A percentile compares a stretch with the other conserved stretches of the same genome.
Evolutionary conservation across 1,284 basidiomycete species (phyloP).

Genomic region (Sanghuangporus baumii): DNA sequence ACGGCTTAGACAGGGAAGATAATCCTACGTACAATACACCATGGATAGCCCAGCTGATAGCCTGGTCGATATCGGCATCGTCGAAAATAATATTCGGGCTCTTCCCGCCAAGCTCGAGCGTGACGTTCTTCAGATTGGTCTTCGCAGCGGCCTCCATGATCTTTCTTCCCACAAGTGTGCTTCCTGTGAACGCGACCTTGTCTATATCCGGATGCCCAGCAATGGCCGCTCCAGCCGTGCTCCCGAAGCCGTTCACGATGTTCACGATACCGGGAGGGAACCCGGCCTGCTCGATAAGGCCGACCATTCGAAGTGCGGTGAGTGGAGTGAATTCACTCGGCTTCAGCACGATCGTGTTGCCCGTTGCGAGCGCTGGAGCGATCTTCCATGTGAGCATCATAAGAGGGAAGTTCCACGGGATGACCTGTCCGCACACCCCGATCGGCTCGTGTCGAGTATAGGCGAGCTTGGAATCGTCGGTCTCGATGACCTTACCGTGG

Average conservation of each 20-base stretch:
- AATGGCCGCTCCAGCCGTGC: slow-evolving; percentile 62
- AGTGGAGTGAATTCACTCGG: slow-evolving; percentile 90
- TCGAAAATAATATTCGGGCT: slow-evolving; percentile 75
- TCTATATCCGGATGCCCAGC: slow-evolving; percentile 58
- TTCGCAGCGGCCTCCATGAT: slow-evolving; percentile 81
- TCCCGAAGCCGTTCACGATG: slow-evolving; percentile 61
- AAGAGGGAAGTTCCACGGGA: slow-evolving; percentile 65
- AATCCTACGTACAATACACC: slow-evolving; percentile 60
- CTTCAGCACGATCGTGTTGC: slow-evolving; percentile 82
- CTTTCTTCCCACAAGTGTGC: slow-evolving; percentile 77
- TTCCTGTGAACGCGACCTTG: slow-evolving; percentile 74
- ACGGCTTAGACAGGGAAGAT: neutral
- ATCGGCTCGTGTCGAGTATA: slow-evolving; percentile 92
- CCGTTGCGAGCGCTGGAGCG: slow-evolving; percentile 80
- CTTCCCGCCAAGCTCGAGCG: slow-evolving; percentile 93
- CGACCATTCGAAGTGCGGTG: slow-evolving; percentile 58
- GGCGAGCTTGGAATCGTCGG: slow-evolving; percentile 61
- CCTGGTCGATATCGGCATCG: slow-evolving; percentile 72
- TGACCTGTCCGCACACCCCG: slow-evolving; percentile 84
- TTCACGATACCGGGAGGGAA: slow-evolving; percentile 72
- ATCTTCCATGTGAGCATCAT: slow-evolving; percentile 78
- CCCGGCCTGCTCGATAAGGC: slow-evolving; percentile 48
- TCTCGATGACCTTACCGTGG: slow-evolving; percentile 77
- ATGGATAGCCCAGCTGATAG: slow-evolving; percentile 76
- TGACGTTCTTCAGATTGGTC: slow-evolving; percentile 85